These are phyloP conservation scores for Penicillium sp. DNA, from an alignment of 2,329 filamentous ascomycete species.

Conservation along the genomic window DNA sequence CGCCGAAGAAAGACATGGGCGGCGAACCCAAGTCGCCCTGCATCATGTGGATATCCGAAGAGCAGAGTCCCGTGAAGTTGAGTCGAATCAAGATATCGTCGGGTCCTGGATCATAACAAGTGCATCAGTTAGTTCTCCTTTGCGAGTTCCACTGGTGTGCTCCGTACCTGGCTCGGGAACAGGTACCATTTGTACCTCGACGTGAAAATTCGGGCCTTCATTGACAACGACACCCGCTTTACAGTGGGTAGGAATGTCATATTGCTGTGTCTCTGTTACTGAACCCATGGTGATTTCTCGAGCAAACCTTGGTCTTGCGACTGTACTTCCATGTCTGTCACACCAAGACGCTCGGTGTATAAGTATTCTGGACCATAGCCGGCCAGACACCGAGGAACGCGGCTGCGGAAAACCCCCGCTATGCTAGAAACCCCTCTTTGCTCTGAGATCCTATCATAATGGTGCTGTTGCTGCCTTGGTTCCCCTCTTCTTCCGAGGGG, in stretches of 20 bases:
- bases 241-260: constrained; percentile 54
- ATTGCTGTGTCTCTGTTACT: constrained; percentile 11
- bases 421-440: constrained; percentile 19
- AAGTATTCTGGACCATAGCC: constrained; percentile 5
- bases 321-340: neutral
- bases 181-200: constrained; percentile 56
- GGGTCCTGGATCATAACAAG: constrained; percentile 46
- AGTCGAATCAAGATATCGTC: constrained; percentile 63
- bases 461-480: neutral
- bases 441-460: neutral
- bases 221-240: constrained; percentile 60
- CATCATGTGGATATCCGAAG: constrained; percentile 65
- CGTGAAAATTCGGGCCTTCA: constrained; percentile 56
- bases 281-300: constrained; percentile 19
- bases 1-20: constrained; percentile 54
- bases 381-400: constrained; percentile 12
- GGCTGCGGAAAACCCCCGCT: constrained; percentile 13
- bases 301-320: neutral
- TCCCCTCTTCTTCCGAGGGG: neutral
- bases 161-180: constrained; percentile 56
- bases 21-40: constrained; percentile 58
- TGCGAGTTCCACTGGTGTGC: neutral
- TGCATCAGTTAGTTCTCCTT: neutral
- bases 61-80: constrained; percentile 65
- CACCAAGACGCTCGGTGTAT: neutral